Base-by-base conservation (phyloP, 805 yeast species). In the Debaryomyces castellii region DNA sequence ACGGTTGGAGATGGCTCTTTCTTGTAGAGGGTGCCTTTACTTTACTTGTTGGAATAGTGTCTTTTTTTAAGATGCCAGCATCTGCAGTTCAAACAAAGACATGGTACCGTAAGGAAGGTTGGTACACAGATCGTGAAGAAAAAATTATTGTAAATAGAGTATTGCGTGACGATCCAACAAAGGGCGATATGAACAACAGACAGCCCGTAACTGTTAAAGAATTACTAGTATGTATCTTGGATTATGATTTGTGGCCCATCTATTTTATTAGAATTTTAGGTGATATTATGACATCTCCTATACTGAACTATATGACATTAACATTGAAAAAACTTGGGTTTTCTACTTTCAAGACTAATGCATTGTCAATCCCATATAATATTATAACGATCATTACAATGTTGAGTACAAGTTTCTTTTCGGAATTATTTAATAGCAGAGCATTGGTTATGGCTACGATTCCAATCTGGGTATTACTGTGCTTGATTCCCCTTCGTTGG, bases 1-100 rank as follows among this genome's bases (percentile, higher is more conserved):
- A 55, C n/a, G 60, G 63, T 25, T 85, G 89, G 89, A 69, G 77
- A 43, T 85, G 84, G 81, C 65, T 85, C 18, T 85, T 85, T 51
- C 56, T 85, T 16, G 71, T 85, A 43, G 88, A 83, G 57, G 89
- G 90, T 4, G 43, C 74, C 5, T 53, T 82, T 36, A 82, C 89
- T 1, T 60, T 82, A 4, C 16, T 57, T 2, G 69, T 85, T 50
- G 89, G 89, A 1, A 23, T 80, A 22, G 50, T 58, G 32, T 59
- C 67, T 3, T 76, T 65, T 50, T 73, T 62, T 39, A 50, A 71
- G 41, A 80, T 82, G 85, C 83, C 82, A 5, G 72, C 85, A 1
- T 73, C 79, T 2, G 78, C 77, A 1, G 76, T 76, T 7, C 77
- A 76, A 44, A 82, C 86, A 2, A 76, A 72, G 43, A 60, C 74